Conservation (phyloP, 768 basidiomycete genomes). For the Pulveroboletus frians region DNA sequence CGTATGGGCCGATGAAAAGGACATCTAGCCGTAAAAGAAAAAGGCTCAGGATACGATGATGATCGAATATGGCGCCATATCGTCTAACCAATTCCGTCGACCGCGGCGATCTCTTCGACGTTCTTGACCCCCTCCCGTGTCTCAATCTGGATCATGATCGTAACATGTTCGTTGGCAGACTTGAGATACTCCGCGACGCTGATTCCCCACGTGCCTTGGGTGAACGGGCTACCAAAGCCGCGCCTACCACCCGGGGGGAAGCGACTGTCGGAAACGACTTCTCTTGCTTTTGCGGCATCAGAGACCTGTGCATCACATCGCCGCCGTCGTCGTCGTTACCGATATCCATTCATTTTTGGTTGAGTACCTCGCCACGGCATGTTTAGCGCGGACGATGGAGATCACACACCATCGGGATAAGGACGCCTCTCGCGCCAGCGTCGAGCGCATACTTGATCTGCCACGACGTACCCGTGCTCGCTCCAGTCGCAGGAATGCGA, state of each 20-base stretch:
- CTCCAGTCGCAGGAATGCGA: constrained; percentile 59
- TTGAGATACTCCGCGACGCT: constrained; percentile 46
- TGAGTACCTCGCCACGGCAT: neutral
- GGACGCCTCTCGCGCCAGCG: constrained; percentile 57
- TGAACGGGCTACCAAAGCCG: constrained; percentile 63
- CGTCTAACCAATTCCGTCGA: constrained; percentile 55
- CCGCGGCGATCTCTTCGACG: constrained; percentile 51
- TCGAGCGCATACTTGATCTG: constrained; percentile 71
- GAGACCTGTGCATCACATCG: constrained; percentile 39
- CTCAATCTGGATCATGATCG: constrained; percentile 67
- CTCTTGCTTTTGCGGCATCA: constrained; percentile 49
- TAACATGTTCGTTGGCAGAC: constrained; percentile 49
- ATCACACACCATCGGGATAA: constrained; percentile 59
- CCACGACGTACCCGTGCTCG: constrained; percentile 53
- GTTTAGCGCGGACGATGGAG: neutral
- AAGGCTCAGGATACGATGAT: neutral
- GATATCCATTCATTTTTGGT: neutral
- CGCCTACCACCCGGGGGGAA: constrained; percentile 61
- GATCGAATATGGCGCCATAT: neutral
- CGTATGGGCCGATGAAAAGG: constrained; percentile 63
- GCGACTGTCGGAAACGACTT: constrained; percentile 51
- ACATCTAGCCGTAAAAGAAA: constrained; percentile 32
- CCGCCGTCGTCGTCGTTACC: no score
- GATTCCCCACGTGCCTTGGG: constrained; percentile 54
- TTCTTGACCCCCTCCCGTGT: constrained; percentile 56